These are phyloP conservation scores for Sugiyamaella pinicola DNA, from an alignment of 1,139 yeast genomes.

Conservation along the genomic window DNA sequence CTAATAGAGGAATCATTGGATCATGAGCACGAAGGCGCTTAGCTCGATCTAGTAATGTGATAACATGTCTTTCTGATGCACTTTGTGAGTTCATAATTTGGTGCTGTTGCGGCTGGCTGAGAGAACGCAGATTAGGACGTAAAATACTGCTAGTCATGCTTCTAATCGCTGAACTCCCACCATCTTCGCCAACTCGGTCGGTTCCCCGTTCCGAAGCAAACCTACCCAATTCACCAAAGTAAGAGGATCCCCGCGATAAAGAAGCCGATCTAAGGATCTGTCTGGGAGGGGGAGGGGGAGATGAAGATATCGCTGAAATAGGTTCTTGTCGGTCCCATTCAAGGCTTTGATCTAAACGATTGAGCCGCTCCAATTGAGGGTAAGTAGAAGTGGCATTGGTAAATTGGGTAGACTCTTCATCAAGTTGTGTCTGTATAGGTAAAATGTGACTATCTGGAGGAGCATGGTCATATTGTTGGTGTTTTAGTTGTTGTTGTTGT, in stretches of 20 bases:
- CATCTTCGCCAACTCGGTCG: conserved; percentile 1
- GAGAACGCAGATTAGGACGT: background rate
- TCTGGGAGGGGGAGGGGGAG: conserved; percentile 20
- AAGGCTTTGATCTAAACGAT: conserved; percentile 7
- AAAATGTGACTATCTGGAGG: background rate
- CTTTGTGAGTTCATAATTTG: conserved; percentile 27
- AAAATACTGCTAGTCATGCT: background rate
- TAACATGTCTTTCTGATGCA: conserved; percentile 35
- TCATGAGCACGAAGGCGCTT: conserved; percentile 26
- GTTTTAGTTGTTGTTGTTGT: background rate
- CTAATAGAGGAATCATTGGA: conserved; percentile 33
- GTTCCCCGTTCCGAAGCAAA: conserved; percentile 8
- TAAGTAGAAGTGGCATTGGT: conserved; percentile 1
- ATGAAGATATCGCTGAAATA: conserved; percentile 19
- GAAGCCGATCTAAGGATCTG: background rate
- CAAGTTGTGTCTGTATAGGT: background rate
- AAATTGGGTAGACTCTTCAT: background rate
- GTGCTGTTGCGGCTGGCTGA: conserved; percentile 10
- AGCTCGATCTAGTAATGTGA: conserved; percentile 31
- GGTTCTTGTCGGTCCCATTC: conserved; percentile 24
- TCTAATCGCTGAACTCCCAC: background rate
- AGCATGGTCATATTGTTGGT: background rate
- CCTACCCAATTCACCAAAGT: conserved; percentile 1
- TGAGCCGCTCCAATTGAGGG: conserved; percentile 4
- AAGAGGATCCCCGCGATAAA: conserved; percentile 6